phyloP scores from a whole-genome alignment of 2,329 filamentous ascomycete species.

The Trichoderma lentiforme region DNA sequence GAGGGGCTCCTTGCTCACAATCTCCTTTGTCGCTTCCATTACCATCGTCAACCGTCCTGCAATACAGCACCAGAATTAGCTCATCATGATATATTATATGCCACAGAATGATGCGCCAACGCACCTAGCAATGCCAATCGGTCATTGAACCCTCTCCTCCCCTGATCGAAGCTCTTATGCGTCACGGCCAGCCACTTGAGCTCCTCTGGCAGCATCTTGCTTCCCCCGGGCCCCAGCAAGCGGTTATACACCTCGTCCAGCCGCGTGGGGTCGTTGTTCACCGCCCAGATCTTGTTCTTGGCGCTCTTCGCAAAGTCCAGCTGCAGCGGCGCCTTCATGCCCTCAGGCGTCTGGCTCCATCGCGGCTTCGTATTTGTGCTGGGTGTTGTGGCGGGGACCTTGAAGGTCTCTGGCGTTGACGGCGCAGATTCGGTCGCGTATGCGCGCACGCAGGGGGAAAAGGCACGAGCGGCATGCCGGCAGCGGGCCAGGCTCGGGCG shows the following conservation, averaged over 20 bases:
- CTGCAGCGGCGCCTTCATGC: constrained; percentile 67
- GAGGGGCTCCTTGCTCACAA: constrained; percentile 34
- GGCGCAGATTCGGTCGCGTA: constrained; percentile 29
- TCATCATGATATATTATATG: not conserved
- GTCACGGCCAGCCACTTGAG: constrained; percentile 96
- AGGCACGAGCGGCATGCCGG: constrained; percentile 24
- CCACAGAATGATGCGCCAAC: constrained; percentile 19
- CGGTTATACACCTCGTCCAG: constrained; percentile 75
- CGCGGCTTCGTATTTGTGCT: constrained; percentile 44
- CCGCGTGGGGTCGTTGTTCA: constrained; percentile 71
- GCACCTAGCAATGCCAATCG: constrained; percentile 83
- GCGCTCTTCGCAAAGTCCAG: constrained; percentile 56
- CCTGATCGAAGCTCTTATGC: constrained; percentile 98
- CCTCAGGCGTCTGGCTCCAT: constrained; percentile 68
- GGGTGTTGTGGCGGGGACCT: constrained; percentile 18
- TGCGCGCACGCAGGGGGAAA: constrained; percentile 28
- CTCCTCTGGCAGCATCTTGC: constrained; percentile 77
- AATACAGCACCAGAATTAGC: constrained; percentile 15
- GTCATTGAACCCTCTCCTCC: constrained; percentile 90
- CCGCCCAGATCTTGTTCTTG: constrained; percentile 54
- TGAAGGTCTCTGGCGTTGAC: constrained; percentile 28
- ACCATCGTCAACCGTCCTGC: constrained; percentile 37
- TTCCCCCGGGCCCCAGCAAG: constrained; percentile 70
- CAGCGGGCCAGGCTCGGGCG: constrained; percentile 30
- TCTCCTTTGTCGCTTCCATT: constrained; percentile 40